A percentile compares a stretch with the other conserved stretches of the same genome.
Evolutionary conservation across 768 basidiomycete species (phyloP).

Genomic region (Hygrocybe coccinea): DNA sequence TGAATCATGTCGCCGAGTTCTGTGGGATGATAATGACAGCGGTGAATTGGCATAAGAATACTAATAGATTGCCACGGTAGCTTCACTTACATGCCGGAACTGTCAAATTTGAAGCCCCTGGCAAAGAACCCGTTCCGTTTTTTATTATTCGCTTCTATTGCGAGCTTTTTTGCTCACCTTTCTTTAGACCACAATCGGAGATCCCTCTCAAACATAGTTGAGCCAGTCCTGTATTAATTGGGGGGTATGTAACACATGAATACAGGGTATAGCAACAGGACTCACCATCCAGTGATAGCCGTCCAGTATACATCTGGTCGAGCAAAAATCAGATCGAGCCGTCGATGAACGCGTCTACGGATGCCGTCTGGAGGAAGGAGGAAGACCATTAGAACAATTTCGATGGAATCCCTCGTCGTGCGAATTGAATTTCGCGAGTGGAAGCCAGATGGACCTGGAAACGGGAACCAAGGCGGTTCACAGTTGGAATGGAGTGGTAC

Average conservation of each 20-base stretch:
- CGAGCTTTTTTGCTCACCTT: slow-evolving; percentile 35
- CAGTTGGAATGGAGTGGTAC: background rate
- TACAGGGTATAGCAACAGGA: no score
- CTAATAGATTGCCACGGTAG: background rate
- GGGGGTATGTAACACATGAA: background rate
- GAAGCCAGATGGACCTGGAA: slow-evolving; percentile 56
- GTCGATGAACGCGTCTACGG: slow-evolving; percentile 47
- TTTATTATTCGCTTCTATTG: background rate
- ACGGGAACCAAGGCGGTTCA: background rate
- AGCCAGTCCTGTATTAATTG: slow-evolving; percentile 70
- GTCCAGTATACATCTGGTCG: slow-evolving; percentile 78
- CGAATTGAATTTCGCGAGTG: slow-evolving; percentile 50
- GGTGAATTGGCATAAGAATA: no score
- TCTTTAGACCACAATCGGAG: slow-evolving; percentile 69
- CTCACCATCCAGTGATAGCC: slow-evolving; percentile 82
- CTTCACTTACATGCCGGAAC: slow-evolving; percentile 64
- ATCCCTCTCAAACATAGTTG: slow-evolving; percentile 86
- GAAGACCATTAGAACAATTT: slow-evolving; percentile 82
- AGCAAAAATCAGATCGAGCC: slow-evolving; percentile 83
- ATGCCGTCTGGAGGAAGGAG: slow-evolving; percentile 43
- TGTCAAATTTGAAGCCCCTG: slow-evolving; percentile 82
- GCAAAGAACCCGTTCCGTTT: background rate
- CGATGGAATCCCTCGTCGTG: slow-evolving; percentile 71
- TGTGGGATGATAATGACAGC: slow-evolving; percentile 23
- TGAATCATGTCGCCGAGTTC: slow-evolving; percentile 61